Conservation (phyloP, 306 rosid genomes). For the Calophaca sinica region DNA sequence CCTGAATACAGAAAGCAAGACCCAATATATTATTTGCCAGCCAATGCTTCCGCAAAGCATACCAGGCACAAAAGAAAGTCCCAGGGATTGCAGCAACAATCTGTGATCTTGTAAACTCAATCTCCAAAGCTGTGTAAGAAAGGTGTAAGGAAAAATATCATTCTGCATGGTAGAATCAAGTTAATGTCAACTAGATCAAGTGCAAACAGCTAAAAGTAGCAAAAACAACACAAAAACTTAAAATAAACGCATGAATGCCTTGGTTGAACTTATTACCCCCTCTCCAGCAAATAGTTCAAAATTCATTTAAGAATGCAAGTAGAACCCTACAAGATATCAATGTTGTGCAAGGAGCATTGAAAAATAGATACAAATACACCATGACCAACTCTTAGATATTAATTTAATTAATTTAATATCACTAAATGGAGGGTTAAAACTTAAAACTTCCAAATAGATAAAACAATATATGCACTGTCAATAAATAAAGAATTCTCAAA, state of each 20-base stretch:
- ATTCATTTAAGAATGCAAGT: slow-evolving; percentile 7
- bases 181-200: slow-evolving; percentile 62
- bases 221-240: slow-evolving; percentile 2
- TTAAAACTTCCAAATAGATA: not conserved
- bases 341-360: slow-evolving; percentile 3
- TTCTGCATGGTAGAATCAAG: slow-evolving; percentile 62
- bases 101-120: slow-evolving; percentile 96
- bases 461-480: slow-evolving; percentile 9
- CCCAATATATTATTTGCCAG: slow-evolving; percentile 95
- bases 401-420: no score
- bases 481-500: slow-evolving; percentile 2
- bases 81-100: slow-evolving; percentile 92
- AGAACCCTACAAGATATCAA: slow-evolving; percentile 7
- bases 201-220: slow-evolving; percentile 32
- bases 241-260: slow-evolving; percentile 13
- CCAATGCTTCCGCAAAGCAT: slow-evolving; percentile 94
- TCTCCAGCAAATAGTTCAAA: slow-evolving; percentile 26
- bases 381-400: not conserved
- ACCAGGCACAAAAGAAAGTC: slow-evolving; percentile 97
- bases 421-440: no score
- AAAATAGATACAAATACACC: not conserved
- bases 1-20: slow-evolving; percentile 99
- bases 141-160: slow-evolving; percentile 67
- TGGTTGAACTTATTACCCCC: not conserved
- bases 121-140: slow-evolving; percentile 92